phyloP scores from a whole-genome alignment of 352 stramenopile species.

The Poterioochromonas sp. region DNA sequence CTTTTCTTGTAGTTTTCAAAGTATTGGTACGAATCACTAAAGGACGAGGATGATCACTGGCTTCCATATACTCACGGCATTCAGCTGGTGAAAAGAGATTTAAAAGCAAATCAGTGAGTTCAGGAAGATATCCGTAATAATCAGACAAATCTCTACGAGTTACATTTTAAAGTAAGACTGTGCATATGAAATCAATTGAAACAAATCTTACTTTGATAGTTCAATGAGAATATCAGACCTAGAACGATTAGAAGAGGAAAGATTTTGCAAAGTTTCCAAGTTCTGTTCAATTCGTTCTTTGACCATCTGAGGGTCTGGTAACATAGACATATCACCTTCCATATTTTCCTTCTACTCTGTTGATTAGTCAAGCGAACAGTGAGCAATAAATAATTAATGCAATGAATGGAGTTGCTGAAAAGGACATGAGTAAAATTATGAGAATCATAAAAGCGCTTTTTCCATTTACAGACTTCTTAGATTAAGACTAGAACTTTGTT shows the following conservation, averaged over 20 bases:
- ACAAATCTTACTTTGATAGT: constrained; percentile 8
- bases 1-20: constrained; percentile 93
- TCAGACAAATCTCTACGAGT: constrained; percentile 76
- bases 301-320: constrained; percentile 5
- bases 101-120: constrained; percentile 92
- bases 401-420: no score
- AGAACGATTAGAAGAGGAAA: not conserved
- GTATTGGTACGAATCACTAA: constrained; percentile 99
- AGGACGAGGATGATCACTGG: constrained; percentile 90
- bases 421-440: no score
- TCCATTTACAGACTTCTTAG: no score
- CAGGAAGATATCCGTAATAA: constrained; percentile 95
- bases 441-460: no score
- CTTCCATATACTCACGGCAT: constrained; percentile 96
- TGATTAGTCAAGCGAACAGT: no score
- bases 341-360: no score
- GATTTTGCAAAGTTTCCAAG: constrained; percentile 12
- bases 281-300: constrained; percentile 2
- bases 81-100: constrained; percentile 88
- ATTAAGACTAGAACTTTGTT: no score
- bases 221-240: constrained; percentile 10
- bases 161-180: constrained; percentile 6
- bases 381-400: no score
- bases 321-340: not conserved
- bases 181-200: no score